A percentile compares a stretch with the other conserved stretches of the same genome.
These are phyloP conservation scores for Colletotrichum eremochloae DNA, from an alignment of 2,329 filamentous ascomycete genomes.

Conservation along the genomic window DNA sequence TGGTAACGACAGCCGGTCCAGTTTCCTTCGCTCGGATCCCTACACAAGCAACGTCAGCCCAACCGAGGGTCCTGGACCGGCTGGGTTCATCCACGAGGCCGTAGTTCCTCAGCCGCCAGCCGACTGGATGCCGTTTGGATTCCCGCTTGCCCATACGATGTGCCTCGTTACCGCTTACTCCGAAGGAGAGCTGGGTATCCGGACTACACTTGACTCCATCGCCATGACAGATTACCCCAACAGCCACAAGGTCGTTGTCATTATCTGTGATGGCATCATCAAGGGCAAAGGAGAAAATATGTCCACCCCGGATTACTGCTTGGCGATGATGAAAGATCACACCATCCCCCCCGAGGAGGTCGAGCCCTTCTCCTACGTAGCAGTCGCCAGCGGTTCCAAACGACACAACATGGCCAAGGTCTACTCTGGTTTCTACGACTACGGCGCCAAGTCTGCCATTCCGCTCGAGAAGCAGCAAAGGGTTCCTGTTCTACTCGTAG, in stretches of 20 bases:
- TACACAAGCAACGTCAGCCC: constrained; percentile 67
- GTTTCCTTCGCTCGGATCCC: constrained; percentile 73
- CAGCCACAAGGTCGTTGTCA: constrained; percentile 96
- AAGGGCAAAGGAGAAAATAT: constrained; percentile 91
- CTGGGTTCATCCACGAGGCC: constrained; percentile 95
- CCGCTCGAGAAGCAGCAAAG: constrained; percentile 91
- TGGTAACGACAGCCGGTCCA: constrained; percentile 72
- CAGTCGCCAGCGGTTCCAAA: constrained; percentile 94
- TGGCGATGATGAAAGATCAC: constrained; percentile 96
- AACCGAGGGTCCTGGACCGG: constrained; percentile 81
- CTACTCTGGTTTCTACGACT: constrained; percentile 98
- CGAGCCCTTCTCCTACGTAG: constrained; percentile 93
- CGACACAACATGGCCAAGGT: constrained; percentile 99
- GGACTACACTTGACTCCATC: constrained; percentile 94
- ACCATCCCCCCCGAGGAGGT: constrained; percentile 85
- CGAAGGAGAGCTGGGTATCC: constrained; percentile 91
- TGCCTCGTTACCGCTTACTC: constrained; percentile 98
- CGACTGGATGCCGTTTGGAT: constrained; percentile 98
- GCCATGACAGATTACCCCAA: constrained; percentile 99
- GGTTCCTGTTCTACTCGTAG: constrained; percentile 96
- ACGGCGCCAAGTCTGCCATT: constrained; percentile 84
- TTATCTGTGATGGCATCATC: constrained; percentile 97
- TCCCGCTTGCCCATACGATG: constrained; percentile 91
- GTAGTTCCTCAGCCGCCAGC: constrained; percentile 96
- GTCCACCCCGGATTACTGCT: constrained; percentile 89